Conservation (phyloP, 768 basidiomycete species). For the Agrocybe chaxingu region DNA sequence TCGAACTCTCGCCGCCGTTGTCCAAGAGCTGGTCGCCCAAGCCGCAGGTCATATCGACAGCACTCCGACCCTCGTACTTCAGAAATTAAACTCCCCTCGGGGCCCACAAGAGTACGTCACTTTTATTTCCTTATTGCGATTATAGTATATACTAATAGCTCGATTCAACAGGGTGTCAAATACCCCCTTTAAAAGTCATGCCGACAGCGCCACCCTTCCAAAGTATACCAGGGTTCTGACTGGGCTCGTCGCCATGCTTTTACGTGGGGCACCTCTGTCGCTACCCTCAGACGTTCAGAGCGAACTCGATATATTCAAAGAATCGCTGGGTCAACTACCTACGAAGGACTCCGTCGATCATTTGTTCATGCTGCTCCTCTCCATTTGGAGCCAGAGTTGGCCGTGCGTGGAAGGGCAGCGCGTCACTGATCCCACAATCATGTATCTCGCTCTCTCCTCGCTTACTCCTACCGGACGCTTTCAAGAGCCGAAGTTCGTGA, state of each 20-base stretch:
- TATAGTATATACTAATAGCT: background rate
- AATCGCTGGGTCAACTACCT: background rate
- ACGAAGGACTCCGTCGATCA: background rate
- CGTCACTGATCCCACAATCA: background rate
- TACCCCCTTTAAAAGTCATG: constrained; percentile 19
- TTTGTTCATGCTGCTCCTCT: constrained; percentile 2
- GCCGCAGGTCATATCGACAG: constrained; percentile 6
- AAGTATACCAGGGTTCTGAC: constrained; percentile 11
- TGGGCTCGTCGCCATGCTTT: constrained; percentile 11
- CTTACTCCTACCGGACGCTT: background rate
- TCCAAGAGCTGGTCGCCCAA: background rate
- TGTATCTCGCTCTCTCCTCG: background rate
- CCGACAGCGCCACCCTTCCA: constrained; percentile 5
- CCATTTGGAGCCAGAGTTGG: background rate
- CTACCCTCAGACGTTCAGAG: background rate
- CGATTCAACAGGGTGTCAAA: constrained; percentile 16
- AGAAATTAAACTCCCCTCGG: constrained; percentile 9
- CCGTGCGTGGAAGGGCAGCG: background rate
- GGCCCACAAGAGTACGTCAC: constrained; percentile 10
- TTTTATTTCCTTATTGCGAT: constrained; percentile 1
- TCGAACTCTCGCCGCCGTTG: background rate
- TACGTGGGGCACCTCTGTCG: background rate
- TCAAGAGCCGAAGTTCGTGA: constrained; percentile 5
- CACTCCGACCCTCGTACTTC: constrained; percentile 12
- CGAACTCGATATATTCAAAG: constrained; percentile 2